These are phyloP conservation scores for Penicillium sp. DNA, from an alignment of 2,329 filamentous ascomycete genomes.

Conservation along the genomic window DNA sequence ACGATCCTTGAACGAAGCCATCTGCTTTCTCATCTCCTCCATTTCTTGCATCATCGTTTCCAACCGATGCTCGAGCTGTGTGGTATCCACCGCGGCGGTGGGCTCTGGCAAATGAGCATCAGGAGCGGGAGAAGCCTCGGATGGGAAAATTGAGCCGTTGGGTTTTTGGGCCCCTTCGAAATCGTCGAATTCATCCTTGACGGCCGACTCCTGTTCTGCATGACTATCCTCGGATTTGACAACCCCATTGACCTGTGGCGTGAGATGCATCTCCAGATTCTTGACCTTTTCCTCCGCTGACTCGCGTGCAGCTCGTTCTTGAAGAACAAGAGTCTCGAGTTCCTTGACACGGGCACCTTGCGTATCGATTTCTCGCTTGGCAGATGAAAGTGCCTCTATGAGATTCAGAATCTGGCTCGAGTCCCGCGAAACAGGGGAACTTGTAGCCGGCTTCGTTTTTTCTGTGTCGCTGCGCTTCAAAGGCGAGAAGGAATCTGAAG, in stretches of 20 bases:
- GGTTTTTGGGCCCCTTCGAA: slow-evolving; percentile 3
- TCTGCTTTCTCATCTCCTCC: slow-evolving; percentile 74
- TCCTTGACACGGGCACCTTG: slow-evolving; percentile 77
- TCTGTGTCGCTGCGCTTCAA: slow-evolving; percentile 76
- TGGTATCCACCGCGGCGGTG: slow-evolving; percentile 38
- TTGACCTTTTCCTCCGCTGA: slow-evolving; percentile 79
- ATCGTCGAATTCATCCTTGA: slow-evolving; percentile 1
- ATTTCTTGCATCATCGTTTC: slow-evolving; percentile 78
- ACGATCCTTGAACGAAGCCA: slow-evolving; percentile 73
- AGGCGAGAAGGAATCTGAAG: slow-evolving; percentile 50
- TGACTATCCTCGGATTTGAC: slow-evolving; percentile 49
- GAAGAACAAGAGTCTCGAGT: slow-evolving; percentile 73
- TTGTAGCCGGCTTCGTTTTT: slow-evolving; percentile 58
- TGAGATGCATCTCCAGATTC: slow-evolving; percentile 63
- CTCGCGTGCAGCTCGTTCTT: slow-evolving; percentile 79
- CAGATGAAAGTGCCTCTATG: slow-evolving; percentile 77
- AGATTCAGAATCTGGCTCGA: slow-evolving; percentile 77
- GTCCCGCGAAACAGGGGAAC: slow-evolving; percentile 53
- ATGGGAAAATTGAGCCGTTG: slow-evolving; percentile 10
- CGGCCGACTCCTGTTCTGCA: slow-evolving; percentile 39
- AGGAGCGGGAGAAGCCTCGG: slow-evolving; percentile 6
- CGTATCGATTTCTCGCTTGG: slow-evolving; percentile 83
- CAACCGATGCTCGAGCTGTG: slow-evolving; percentile 66
- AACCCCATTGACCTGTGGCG: slow-evolving; percentile 36
- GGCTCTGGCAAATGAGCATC: slow-evolving; percentile 25